Conservation (phyloP, 331 rosid genomes). For the Ulmus americana region DNA sequence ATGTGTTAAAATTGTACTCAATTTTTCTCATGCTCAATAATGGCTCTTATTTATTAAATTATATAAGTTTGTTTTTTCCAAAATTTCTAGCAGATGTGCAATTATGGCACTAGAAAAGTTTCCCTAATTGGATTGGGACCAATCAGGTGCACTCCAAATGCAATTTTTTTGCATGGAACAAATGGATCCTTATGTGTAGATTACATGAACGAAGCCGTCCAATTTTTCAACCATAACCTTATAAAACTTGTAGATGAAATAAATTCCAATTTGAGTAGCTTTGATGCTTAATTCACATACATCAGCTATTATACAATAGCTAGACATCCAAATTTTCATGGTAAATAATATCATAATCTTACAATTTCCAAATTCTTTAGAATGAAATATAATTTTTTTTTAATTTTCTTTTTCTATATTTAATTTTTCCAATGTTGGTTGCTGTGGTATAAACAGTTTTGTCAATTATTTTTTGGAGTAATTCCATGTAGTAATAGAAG, state of each 20-base stretch:
- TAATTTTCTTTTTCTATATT: too few species aligned
- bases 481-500: too few species aligned
- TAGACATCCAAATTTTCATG: neutral
- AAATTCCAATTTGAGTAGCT: constrained; percentile 18
- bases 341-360: neutral
- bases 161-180: constrained; percentile 25
- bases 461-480: too few species aligned
- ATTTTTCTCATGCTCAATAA: too few species aligned
- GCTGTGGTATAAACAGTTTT: too few species aligned
- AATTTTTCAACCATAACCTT: constrained; percentile 36
- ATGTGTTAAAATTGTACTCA: too few species aligned
- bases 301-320: constrained; percentile 18
- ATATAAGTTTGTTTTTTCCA: too few species aligned
- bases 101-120: constrained; percentile 55
- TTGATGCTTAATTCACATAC: constrained; percentile 34
- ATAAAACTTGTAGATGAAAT: constrained; percentile 27
- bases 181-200: constrained; percentile 37
- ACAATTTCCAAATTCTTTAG: too few species aligned
- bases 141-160: constrained; percentile 52
- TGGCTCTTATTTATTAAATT: too few species aligned
- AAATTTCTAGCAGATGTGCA: constrained; percentile 30
- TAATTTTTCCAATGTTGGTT: too few species aligned
- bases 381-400: too few species aligned
- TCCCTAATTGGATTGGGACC: constrained; percentile 36
- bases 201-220: constrained; percentile 26